These are phyloP conservation scores for Ustilago vetiveriae DNA, from an alignment of 1,284 basidiomycete genomes.

Conservation along the genomic window DNA sequence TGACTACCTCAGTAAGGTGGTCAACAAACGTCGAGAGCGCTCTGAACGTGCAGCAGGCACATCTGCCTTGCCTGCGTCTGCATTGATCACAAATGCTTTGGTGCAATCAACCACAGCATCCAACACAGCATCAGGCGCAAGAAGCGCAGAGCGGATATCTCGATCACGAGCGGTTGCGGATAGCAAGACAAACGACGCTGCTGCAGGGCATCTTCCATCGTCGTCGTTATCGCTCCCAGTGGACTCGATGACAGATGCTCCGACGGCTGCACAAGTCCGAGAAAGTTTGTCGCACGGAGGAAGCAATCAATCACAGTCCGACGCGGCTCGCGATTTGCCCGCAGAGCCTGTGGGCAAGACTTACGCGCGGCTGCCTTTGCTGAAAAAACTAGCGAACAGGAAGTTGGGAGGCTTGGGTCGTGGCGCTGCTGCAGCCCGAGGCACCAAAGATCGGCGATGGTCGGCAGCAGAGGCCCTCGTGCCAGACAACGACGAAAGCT, in stretches of 20 bases:
- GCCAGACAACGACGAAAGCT: slow-evolving; percentile 20
- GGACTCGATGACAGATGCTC: background rate
- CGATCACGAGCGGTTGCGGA: background rate
- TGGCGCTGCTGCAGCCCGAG: slow-evolving; percentile 10
- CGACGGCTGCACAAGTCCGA: background rate
- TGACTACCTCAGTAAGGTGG: slow-evolving; percentile 13
- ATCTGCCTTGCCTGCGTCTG: background rate
- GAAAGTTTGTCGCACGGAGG: background rate
- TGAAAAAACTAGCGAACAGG: slow-evolving; percentile 6
- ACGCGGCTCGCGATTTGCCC: background rate
- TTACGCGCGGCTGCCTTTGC: slow-evolving; percentile 10
- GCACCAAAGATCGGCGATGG: slow-evolving; percentile 38
- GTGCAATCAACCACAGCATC: background rate
- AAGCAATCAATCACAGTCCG: background rate
- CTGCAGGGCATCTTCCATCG: too few relatives aligned
- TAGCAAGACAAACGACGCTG: too few relatives aligned
- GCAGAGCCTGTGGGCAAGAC: background rate
- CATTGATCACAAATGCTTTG: background rate
- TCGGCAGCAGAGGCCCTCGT: slow-evolving; percentile 10
- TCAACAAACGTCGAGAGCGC: slow-evolving; percentile 20
- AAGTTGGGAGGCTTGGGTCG: slow-evolving; percentile 5
- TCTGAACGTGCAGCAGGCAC: slow-evolving; percentile 6
- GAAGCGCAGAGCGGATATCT: background rate
- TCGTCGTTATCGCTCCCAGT: background rate
- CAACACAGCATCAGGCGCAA: too few relatives aligned